Base-by-base conservation (phyloP, 139 green algal species). In the Coelastrella sp. region DNA sequence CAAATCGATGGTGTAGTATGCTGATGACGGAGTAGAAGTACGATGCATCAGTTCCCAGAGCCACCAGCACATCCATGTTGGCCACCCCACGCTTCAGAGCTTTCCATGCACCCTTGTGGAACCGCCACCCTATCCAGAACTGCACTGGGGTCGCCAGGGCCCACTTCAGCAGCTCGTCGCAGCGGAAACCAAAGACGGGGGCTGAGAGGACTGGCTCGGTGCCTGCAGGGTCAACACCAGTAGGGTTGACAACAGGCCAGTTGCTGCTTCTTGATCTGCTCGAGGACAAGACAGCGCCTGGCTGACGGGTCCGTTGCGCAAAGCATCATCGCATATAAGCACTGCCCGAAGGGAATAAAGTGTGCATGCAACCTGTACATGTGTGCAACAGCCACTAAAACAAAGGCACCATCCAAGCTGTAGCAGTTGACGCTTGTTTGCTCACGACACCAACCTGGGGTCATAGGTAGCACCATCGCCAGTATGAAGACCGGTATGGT, bases 51-150 rank as follows among this genome's bases (percentile, higher is more conserved):
- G 98, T 99, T 74, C 97, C 98, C 73, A 99, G 94, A 2, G 96
- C 96, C 7, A 99, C 97, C 32, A 99, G 95, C 61, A 99, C 96
- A 85, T 99, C 98, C 98, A 99, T 99, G 95, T 99, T 99, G 78
- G 98, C 98, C 23, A 92, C 93, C 54, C 96, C 92, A 20, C 93
- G 73, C 57, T 85, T 86, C 19, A 96, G 81, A 11, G 94, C 88
- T 75, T 95, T 96, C 58, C 89, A 97, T 0, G 98, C 97, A 57
- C 97, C 97, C 11, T 87, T 77, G 92, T 99, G 97, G 92, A 99
- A 99, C n/a, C 96, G 94, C 93, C 94, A 96, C 14, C 97, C 98
- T n/a, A 99, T 94, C 16, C 92, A 90, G 91, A 99, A 99, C 93
- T 98, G 96, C 64, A 99, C 98, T 2, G 97, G 98, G 0, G 97